Base-by-base conservation (phyloP, 306 rosid species). In the Quercus rubra region DNA sequence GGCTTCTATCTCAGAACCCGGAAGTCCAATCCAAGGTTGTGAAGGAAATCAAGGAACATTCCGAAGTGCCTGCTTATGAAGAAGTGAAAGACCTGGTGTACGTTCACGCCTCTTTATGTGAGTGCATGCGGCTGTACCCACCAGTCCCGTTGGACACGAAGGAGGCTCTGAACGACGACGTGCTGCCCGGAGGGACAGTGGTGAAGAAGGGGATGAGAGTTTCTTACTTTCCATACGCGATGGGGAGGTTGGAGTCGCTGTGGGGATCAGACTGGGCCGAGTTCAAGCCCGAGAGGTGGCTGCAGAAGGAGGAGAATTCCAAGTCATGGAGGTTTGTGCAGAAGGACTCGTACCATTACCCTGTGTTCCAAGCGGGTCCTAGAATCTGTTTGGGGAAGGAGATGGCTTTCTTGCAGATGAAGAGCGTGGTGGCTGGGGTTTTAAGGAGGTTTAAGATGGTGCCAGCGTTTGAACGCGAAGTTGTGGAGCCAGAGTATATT, bases 341-440 rank as follows among this genome's bases (percentile, higher is more conserved):
- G 35, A 78, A 84, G 11, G 94, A 92, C 33, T 30, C 85, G 38
- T 91, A 66, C n/a, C 67, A 77, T 3, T 93, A 90, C 49, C 87
- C 97, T 3, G 98, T 91, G 64, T 93, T 93, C 57, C 95, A 93
- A 51, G 98, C 97, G 1, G 98, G 98, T 6, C 98, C 95, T 0
- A 89, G 98, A 82, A 76, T 90, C 0, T 93, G 98, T 66, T n/a
- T 93, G 78, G 98, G 98, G 10, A 90, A 74, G 81, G 98, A 93
- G 52, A 93, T 93, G 98, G 95, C 98, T 5, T 91, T 91, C 57
- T 30, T 93, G 89, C 98, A 93, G 70, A 93, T 93, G 98, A 93
- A 91, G 80, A 86, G 86, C 71, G 74, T 93, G 67, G 91, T 90
- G 30, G 85, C 85, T 0, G 97, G 83, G 0, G 75, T 93, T 11